Base-by-base conservation (phyloP, 1,139 yeast species). In the Wickerhamiella pararugosa region DNA sequence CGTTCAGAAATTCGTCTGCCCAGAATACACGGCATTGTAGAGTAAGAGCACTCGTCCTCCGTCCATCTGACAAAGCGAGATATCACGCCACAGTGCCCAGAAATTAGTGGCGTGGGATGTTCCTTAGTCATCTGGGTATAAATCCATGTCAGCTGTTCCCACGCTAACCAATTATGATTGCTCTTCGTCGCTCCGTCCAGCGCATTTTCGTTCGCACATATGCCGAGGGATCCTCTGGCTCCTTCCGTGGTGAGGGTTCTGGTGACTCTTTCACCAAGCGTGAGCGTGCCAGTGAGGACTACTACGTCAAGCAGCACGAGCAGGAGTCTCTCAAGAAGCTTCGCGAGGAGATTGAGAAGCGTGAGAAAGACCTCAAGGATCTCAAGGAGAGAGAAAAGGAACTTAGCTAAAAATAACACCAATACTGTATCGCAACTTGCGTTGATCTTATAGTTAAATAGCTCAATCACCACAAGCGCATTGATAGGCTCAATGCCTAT, bases 251-350 rank as follows among this genome's bases (percentile, higher is more conserved):
- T 9, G 42, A 38, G 21, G 31, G 28, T 26, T 7, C 29, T 32
- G 45, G 45, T 32, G 51, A 50, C 41, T 32, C 45, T 40, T 51
- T 51, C 47, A 40, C 45, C 46, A 71, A 76, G 60, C 76, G 84
- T 57, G 86, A 78, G 63, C 72, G 71, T 64, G 83, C 83, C 47
- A 71, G 70, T 53, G 86, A 78, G 65, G 79, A 77, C 61, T 63
- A 60, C 53, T 78, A 71, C 64, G 67, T 77, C 58, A 71, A 73
- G 55, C 71, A 70, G 57, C 72, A 65, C 50, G 83, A 78, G 63
- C 71, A 72, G 58, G 82, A 75, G 57, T 73, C 72, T 62, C 63
- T 77, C 53, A 45, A 51, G 49, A 47, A 46, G 47, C 52, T 51
- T 33, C 48, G 44, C 36, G 46, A 38, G 28, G 53, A 51, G 51